Conservation (phyloP, 805 yeast genomes). For the Priceomyces fermenticarens region DNA sequence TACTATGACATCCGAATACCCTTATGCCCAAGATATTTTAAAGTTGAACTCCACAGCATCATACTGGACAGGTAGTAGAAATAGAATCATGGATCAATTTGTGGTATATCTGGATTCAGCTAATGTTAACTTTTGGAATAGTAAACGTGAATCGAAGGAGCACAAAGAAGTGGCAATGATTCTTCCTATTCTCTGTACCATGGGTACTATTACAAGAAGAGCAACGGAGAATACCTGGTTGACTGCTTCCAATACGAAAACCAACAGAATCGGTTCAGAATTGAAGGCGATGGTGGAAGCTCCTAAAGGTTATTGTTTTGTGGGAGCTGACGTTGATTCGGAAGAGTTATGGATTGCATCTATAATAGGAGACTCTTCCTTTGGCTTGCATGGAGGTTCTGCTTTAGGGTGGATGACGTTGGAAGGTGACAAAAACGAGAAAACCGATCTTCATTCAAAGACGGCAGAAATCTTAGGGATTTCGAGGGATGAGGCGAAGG, state of each 20-base stretch:
- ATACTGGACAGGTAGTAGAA: slow-evolving; percentile 91
- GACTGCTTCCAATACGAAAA: slow-evolving; percentile 93
- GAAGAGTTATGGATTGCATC: slow-evolving; percentile 99
- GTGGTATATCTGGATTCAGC: slow-evolving; percentile 54
- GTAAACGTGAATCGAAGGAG: slow-evolving; percentile 18
- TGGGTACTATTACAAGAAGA: slow-evolving; percentile 96
- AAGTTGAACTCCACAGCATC: slow-evolving; percentile 76
- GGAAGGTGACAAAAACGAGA: slow-evolving; percentile 88
- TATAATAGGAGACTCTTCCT: slow-evolving; percentile 85
- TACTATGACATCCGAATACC: slow-evolving; percentile 64
- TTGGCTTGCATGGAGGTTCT: slow-evolving; percentile 89
- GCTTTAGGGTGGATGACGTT: slow-evolving; percentile 99
- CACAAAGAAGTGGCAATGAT: slow-evolving; percentile 60
- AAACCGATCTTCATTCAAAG: slow-evolving; percentile 92
- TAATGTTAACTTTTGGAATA: slow-evolving; percentile 22
- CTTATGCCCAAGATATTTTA: slow-evolving; percentile 73
- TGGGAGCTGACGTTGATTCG: slow-evolving; percentile 98
- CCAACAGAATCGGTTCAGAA: slow-evolving; percentile 85
- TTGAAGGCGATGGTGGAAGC: slow-evolving; percentile 82
- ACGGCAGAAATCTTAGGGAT: slow-evolving; percentile 90
- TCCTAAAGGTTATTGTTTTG: slow-evolving; percentile 85
- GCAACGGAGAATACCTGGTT: slow-evolving; percentile 98
- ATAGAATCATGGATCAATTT: slow-evolving; percentile 79
- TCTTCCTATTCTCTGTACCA: slow-evolving; percentile 77
- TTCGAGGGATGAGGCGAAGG: slow-evolving; percentile 86